phyloP scores from a whole-genome alignment of 345 rosid genomes.

The Pugionium dolabratum region DNA sequence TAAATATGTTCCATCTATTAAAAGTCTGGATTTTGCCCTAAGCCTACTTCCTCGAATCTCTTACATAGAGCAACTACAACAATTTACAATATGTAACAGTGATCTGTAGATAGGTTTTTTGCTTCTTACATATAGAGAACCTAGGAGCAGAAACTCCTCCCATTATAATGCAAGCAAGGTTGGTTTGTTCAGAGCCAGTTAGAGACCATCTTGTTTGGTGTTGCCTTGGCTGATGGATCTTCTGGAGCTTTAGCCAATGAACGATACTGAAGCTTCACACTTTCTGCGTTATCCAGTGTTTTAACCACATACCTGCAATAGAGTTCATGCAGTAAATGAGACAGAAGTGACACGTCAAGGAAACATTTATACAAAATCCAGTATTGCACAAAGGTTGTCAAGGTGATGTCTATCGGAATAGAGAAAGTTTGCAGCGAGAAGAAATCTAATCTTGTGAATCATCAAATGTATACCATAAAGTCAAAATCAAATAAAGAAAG shows the following conservation, averaged over 20 bases:
- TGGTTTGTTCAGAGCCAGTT: slow-evolving; percentile 54
- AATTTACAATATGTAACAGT: slow-evolving; percentile 33
- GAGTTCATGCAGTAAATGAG: background rate
- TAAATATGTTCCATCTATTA: slow-evolving; percentile 6
- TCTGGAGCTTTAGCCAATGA: slow-evolving; percentile 76
- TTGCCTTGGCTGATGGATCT: slow-evolving; percentile 50
- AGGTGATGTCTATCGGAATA: slow-evolving; percentile 4
- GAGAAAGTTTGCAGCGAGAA: slow-evolving; percentile 3
- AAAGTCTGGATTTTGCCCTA: slow-evolving; percentile 1
- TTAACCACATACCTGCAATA: slow-evolving; percentile 86
- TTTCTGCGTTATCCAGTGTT: slow-evolving; percentile 91
- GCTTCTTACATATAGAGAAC: slow-evolving; percentile 17
- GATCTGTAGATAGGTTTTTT: slow-evolving; percentile 2
- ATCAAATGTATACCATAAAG: background rate
- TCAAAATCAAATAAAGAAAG: background rate
- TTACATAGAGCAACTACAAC: background rate
- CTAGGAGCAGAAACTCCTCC: slow-evolving; percentile 8
- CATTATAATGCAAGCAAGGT: slow-evolving; percentile 8
- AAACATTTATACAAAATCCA: background rate
- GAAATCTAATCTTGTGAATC: background rate
- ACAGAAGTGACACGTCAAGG: background rate
- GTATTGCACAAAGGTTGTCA: no score
- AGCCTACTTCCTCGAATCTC: slow-evolving; percentile 15
- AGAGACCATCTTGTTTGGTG: slow-evolving; percentile 58
- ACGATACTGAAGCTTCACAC: slow-evolving; percentile 94